Percentiles rank a stretch among this genome's conserved stretches.
Evolutionary conservation across 306 rosid genomes (phyloP).

Genomic region (Casuarina glauca): DNA sequence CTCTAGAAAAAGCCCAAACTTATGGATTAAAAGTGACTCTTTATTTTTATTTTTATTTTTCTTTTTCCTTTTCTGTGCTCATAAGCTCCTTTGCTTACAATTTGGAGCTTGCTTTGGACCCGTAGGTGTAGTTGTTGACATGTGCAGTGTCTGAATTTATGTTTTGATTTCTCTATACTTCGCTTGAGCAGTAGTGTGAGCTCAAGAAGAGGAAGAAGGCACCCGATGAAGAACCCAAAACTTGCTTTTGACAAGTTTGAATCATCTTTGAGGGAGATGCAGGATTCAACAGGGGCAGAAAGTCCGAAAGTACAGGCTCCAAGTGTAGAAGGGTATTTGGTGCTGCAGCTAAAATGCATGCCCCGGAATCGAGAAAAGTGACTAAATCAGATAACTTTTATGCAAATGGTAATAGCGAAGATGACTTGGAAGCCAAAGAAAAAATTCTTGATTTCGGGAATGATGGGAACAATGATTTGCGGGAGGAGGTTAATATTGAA

Average conservation of each 20-base stretch:
- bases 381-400: constrained; percentile 48
- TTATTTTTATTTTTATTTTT: not conserved
- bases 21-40: not conserved
- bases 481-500: constrained; percentile 36
- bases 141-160: not conserved
- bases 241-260: constrained; percentile 70
- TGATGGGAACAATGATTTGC: constrained; percentile 29
- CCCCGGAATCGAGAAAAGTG: constrained; percentile 45
- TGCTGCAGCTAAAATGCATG: constrained; percentile 44
- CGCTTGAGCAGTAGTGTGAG: constrained; percentile 64
- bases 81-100: not conserved
- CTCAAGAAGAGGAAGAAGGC: constrained; percentile 71
- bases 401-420: constrained; percentile 70
- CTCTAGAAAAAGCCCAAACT: not conserved
- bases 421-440: constrained; percentile 46
- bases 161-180: constrained; percentile 27
- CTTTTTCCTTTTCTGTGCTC: not conserved
- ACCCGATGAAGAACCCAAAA: constrained; percentile 71
- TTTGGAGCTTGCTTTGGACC: not conserved
- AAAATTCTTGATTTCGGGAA: constrained; percentile 23
- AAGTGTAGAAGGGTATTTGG: constrained; percentile 82
- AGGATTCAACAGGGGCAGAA: constrained; percentile 47
- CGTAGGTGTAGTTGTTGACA: constrained; percentile 12
- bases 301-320: constrained; percentile 36
- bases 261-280: constrained; percentile 57